Evolutionary conservation across 208 protist genomes (phyloP).

Genomic region (Naegleria gruberi): DNA sequence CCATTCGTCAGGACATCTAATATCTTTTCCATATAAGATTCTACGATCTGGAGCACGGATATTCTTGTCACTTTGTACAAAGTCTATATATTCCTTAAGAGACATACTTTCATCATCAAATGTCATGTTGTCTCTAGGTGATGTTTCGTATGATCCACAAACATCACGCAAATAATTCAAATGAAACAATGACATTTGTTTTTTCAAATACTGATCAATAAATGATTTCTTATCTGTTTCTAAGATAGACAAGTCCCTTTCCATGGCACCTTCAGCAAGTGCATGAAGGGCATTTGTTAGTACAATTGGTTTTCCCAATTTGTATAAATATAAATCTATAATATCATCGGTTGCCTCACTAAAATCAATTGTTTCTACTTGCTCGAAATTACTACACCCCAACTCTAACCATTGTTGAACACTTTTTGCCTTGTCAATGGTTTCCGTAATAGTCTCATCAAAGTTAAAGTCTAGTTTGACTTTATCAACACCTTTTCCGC

Average conservation of each 20-base stretch:
- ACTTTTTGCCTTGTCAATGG: background rate
- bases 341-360: background rate
- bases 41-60: background rate
- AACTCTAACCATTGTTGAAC: background rate
- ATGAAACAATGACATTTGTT: background rate
- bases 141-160: no score
- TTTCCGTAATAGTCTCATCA: background rate
- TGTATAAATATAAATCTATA: conserved; percentile 3
- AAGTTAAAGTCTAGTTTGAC: background rate
- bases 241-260: background rate
- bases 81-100: background rate
- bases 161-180: background rate
- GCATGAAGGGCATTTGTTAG: background rate
- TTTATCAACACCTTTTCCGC: background rate
- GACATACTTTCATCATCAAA: background rate
- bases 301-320: background rate
- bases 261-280: background rate
- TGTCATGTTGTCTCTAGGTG: background rate
- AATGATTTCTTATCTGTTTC: background rate
- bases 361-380: background rate
- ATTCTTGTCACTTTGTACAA: background rate
- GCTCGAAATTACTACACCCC: background rate
- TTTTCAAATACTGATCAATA: background rate
- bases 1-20: conserved; percentile 10
- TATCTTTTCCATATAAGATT: conserved; percentile 7